phyloP scores from a whole-genome alignment of 2,329 filamentous ascomycete species.

The Chaetoscypha palmicola region DNA sequence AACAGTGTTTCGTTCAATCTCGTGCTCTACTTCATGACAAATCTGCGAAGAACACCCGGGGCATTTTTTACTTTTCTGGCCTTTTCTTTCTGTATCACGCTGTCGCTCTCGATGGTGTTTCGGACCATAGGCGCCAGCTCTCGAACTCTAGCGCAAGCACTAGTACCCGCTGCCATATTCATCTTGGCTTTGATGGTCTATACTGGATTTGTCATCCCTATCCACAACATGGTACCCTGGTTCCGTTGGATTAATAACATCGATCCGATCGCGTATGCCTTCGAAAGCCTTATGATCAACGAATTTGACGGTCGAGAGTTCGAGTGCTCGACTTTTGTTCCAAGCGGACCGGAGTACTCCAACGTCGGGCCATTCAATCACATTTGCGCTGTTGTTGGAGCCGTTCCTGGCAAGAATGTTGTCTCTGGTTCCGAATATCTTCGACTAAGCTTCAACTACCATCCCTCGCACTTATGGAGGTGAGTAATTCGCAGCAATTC shows the following conservation, averaged over 20 bases:
- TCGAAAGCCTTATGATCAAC: conserved; percentile 74
- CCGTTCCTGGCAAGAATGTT: conserved; percentile 42
- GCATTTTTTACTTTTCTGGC: conserved; percentile 57
- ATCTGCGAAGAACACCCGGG: conserved; percentile 55
- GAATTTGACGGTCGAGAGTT: conserved; percentile 49
- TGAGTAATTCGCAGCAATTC: neutral
- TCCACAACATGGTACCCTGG: conserved; percentile 64
- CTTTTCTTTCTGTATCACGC: neutral
- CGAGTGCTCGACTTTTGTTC: conserved; percentile 24
- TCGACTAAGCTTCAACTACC: conserved; percentile 47
- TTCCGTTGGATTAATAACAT: conserved; percentile 71
- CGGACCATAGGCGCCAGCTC: conserved; percentile 69
- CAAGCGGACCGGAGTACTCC: conserved; percentile 11
- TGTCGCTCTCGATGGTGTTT: conserved; percentile 39
- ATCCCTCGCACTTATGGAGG: conserved; percentile 29
- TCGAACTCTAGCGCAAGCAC: conserved; percentile 57
- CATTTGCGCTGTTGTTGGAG: conserved; percentile 52
- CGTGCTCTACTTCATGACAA: conserved; percentile 79
- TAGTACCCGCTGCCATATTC: conserved; percentile 51
- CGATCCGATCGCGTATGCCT: conserved; percentile 59
- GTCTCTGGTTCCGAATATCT: conserved; percentile 56
- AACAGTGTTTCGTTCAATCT: conserved; percentile 74
- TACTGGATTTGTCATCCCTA: conserved; percentile 36
- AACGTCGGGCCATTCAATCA: conserved; percentile 4
- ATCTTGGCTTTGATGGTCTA: conserved; percentile 20